Evolutionary conservation across 2,329 filamentous ascomycete species (phyloP), one percentile per base, ranked within the genome.

Genomic region (Emmonsiellopsis sp.): DNA sequence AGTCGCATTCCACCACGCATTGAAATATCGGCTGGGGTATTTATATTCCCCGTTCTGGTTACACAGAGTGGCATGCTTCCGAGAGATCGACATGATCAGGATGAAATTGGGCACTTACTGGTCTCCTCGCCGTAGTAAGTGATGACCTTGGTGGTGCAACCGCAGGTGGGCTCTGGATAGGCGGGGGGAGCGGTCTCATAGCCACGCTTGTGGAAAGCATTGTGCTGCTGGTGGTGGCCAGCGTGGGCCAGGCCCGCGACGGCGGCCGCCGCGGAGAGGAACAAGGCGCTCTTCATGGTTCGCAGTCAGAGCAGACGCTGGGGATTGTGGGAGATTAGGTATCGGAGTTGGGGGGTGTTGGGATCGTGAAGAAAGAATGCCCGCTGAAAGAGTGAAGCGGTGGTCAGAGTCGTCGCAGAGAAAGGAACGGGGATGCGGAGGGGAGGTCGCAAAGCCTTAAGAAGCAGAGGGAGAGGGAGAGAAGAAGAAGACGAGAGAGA

Each of bases 91-190:
- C 21, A 27, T 27, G 5, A 27, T 27, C 21, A 33, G 9, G 14
- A 42, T 31, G 39, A 31, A 43, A 42, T 39, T 27, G 50, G 33
- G 8, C 51, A 74, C 74, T 62, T 65, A 87, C 85, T 73, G 60
- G 81, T 85, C 53, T 82, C 71, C 65, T 81, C 76, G 65, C 86
- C 86, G 63, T 80, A 84, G 73, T 81, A 78, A 66, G 84, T 88
- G 69, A 80, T 80, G 72, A 83, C 86, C 75, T 86, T 82, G 68
- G 87, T 89, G 60, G 79, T 85, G 80, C 87, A 92, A 57, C 79
- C 79, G 68, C 86, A 89, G 52, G 72, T 69, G 9, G 21, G 32
- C 11, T 47, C 37, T n/a, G 32, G 33, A 3, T 49, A 17, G 47
- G 62, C 58, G 51, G 55, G 56, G 44, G 55, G 61, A 39, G 55